These are phyloP conservation scores for Myxozyma nipponensis DNA, from an alignment of 805 yeast genomes.

Conservation along the genomic window DNA sequence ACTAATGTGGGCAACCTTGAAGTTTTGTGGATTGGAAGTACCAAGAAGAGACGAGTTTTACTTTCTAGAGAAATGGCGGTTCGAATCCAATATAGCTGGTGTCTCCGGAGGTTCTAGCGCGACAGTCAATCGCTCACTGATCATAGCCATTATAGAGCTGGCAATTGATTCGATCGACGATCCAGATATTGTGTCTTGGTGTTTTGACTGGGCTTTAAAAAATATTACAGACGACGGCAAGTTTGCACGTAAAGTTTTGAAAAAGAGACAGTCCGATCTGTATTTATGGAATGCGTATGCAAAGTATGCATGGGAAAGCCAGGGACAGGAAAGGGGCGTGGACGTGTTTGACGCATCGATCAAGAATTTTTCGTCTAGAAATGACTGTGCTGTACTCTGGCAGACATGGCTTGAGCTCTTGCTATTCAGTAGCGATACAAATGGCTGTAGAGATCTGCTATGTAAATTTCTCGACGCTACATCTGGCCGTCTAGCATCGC, in stretches of 20 bases:
- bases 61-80: conserved; percentile 5
- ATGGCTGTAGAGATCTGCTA: too few relatives aligned
- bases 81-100: background rate
- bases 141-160: conserved; percentile 4
- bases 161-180: conserved; percentile 7
- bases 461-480: too few relatives aligned
- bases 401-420: conserved; percentile 6
- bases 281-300: conserved; percentile 16
- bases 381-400: conserved; percentile 8
- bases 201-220: conserved; percentile 7
- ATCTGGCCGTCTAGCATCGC: background rate
- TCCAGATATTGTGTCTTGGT: conserved; percentile 4
- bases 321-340: background rate
- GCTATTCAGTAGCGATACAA: background rate
- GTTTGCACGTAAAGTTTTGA: conserved; percentile 8
- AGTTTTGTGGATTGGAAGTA: conserved; percentile 22
- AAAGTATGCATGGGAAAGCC: conserved; percentile 2
- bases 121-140: too few relatives aligned
- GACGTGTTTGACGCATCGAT: background rate
- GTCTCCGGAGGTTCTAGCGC: background rate
- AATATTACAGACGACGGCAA: background rate
- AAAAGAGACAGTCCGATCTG: conserved; percentile 3
- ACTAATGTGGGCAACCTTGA: conserved; percentile 22
- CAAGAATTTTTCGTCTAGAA: background rate
- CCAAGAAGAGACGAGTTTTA: background rate